Evolutionary conservation across 495 filamentous ascomycete species (phyloP).

Genomic region (Neurospora sp.): DNA sequence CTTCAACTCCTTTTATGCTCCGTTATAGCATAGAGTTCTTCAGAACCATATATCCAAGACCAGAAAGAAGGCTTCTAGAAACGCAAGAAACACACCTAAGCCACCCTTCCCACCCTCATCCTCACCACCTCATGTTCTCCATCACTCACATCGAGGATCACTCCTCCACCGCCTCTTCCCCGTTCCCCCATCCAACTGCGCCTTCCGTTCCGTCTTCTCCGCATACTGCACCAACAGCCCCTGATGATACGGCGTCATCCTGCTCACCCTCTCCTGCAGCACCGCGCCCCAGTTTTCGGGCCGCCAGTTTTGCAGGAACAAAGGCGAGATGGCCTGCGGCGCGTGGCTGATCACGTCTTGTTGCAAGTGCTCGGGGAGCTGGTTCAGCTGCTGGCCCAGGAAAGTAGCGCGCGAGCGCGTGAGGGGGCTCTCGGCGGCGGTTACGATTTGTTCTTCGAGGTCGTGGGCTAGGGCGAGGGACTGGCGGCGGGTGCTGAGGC

Average conservation of each 20-base stretch:
- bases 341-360: not conserved
- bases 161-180: not conserved
- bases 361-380: not conserved
- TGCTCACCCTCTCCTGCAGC: not conserved
- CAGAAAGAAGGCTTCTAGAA: too few relatives aligned
- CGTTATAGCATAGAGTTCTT: too few relatives aligned
- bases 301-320: not conserved
- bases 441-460: not conserved
- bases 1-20: too few relatives aligned
- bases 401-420: not conserved
- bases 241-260: not conserved
- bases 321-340: not conserved
- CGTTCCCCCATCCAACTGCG: not conserved
- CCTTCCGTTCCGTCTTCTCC: not conserved
- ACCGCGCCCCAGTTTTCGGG: not conserved
- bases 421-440: not conserved
- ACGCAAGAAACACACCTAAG: too few relatives aligned
- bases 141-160: not conserved
- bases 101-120: not conserved
- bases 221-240: not conserved
- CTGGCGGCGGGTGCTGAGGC: not conserved
- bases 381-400: not conserved
- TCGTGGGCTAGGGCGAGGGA: not conserved
- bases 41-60: too few relatives aligned
- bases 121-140: not conserved